Conservation (phyloP, 805 yeast genomes). For the Metschnikowia lochheadii region DNA sequence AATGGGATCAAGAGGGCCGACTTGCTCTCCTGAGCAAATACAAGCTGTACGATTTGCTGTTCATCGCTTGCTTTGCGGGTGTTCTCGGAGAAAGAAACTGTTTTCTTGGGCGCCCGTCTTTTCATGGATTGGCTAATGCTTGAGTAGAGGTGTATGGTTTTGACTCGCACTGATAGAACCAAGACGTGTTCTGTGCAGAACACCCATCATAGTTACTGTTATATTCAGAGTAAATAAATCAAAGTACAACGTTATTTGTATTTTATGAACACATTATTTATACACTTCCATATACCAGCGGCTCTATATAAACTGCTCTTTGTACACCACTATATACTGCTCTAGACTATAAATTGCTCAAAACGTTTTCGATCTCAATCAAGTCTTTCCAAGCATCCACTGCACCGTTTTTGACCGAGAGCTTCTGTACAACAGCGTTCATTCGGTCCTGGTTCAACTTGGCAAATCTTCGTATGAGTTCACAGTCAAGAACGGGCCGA, state of each 20-base stretch:
- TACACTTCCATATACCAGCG: too few relatives aligned
- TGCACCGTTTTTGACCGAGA: slow-evolving; percentile 51
- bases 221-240: background rate
- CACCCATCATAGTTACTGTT: background rate
- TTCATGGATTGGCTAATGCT: slow-evolving; percentile 5
- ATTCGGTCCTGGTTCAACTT: slow-evolving; percentile 56
- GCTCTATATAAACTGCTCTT: too few relatives aligned
- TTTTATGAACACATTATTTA: too few relatives aligned
- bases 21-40: slow-evolving; percentile 7
- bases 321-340: too few relatives aligned
- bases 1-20: slow-evolving; percentile 23
- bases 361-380: slow-evolving; percentile 48
- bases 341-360: slow-evolving; percentile 22
- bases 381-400: slow-evolving; percentile 68
- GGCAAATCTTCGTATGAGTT: slow-evolving; percentile 50
- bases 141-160: background rate
- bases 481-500: slow-evolving; percentile 65
- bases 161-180: slow-evolving; percentile 2
- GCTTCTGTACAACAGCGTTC: slow-evolving; percentile 49
- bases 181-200: background rate
- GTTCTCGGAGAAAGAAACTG: slow-evolving; percentile 14
- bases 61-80: slow-evolving; percentile 6
- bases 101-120: slow-evolving; percentile 12
- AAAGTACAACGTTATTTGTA: background rate
- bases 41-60: background rate